Percentiles rank a stretch among this genome's conserved stretches.
phyloP scores from a whole-genome alignment of 495 filamentous ascomycete genomes.

The Cercophora newfieldiana region DNA sequence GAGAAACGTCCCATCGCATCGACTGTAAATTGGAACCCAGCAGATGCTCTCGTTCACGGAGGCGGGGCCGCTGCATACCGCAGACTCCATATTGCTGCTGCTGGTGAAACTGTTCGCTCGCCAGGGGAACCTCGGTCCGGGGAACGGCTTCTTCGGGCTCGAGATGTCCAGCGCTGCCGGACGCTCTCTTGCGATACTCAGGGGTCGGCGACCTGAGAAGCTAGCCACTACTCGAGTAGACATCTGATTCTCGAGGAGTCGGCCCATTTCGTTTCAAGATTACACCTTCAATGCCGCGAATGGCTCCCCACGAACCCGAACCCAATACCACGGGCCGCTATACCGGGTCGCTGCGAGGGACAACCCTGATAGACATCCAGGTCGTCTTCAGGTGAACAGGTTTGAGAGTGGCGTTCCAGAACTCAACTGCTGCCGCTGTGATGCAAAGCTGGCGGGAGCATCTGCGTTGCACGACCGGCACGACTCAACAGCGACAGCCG shows the following conservation, averaged over 20 bases:
- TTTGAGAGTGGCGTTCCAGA: background rate
- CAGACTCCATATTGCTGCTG: background rate
- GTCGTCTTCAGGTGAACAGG: background rate
- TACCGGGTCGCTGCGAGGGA: background rate
- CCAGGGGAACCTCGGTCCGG: background rate
- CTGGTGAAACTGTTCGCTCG: background rate
- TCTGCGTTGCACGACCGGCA: background rate
- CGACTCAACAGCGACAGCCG: slow-evolving; percentile 1
- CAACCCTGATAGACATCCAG: background rate
- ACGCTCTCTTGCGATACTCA: too few species aligned
- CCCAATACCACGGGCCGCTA: background rate
- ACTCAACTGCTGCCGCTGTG: background rate
- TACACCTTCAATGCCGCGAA: background rate
- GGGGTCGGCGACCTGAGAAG: too few species aligned
- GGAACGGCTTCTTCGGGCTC: background rate
- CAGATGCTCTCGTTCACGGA: background rate
- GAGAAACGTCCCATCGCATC: slow-evolving; percentile 21
- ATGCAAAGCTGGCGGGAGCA: background rate
- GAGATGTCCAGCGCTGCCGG: background rate
- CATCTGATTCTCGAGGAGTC: background rate
- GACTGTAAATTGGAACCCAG: slow-evolving; percentile 5
- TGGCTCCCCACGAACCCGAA: background rate
- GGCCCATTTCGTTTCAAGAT: slow-evolving; percentile 13
- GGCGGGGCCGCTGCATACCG: background rate
- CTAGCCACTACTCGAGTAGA: background rate